Evolutionary conservation across 371 early-diverging fungal genomes (phyloP).

Genomic region (Mortierella sp.): DNA sequence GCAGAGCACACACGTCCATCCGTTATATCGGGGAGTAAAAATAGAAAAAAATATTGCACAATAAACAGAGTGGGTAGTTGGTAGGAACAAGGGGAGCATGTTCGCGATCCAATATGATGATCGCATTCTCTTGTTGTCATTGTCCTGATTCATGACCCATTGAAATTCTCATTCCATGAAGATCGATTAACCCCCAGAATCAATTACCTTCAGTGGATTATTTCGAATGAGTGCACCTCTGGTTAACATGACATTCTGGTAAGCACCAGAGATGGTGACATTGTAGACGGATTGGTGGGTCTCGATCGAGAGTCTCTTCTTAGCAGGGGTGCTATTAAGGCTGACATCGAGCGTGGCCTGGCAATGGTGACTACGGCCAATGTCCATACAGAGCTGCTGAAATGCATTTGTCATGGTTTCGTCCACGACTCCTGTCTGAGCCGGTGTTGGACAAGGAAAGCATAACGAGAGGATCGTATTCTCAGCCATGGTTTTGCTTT

Average conservation of each 20-base stretch:
- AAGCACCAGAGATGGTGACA: conserved; percentile 53
- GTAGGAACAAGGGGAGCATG: no score
- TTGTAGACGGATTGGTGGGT: conserved; percentile 54
- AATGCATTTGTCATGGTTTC: conserved; percentile 34
- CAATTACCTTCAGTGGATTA: conserved; percentile 50
- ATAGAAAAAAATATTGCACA: no score
- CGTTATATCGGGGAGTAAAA: no score
- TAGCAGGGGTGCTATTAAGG: conserved; percentile 37
- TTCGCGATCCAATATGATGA: no score
- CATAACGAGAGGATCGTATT: conserved; percentile 52
- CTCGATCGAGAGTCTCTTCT: conserved; percentile 52
- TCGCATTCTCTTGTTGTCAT: no score
- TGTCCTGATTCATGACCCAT: not conserved
- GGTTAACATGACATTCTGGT: conserved; percentile 51
- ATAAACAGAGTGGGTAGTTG: no score
- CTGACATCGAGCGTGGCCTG: conserved; percentile 47
- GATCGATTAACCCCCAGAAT: no score
- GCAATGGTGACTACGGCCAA: conserved; percentile 36
- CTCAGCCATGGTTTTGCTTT: conserved; percentile 54
- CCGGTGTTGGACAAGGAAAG: conserved; percentile 45
- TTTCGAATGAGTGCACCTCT: conserved; percentile 51
- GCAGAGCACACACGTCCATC: no score
- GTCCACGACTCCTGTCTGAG: conserved; percentile 43
- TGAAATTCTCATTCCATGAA: not conserved
- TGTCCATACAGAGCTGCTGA: conserved; percentile 38